A percentile compares a stretch with the other conserved stretches of the same genome.
These are phyloP conservation scores for Onygena corvina DNA, from an alignment of 2,329 filamentous ascomycete genomes.

Conservation along the genomic window DNA sequence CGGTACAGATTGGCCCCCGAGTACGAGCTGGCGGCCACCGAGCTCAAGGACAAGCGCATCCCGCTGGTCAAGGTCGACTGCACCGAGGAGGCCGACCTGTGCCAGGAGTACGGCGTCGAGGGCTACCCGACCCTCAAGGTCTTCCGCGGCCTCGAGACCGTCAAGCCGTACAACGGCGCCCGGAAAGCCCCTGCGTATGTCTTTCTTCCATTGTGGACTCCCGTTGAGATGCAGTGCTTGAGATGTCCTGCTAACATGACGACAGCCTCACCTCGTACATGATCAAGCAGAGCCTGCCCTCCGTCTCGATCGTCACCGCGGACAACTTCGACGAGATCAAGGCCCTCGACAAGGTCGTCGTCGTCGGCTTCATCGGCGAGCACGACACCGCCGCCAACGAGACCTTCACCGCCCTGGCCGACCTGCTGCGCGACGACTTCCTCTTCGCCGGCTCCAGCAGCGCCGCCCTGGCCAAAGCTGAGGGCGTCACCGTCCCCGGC, in stretches of 20 bases:
- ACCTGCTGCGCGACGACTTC: slow-evolving; percentile 74
- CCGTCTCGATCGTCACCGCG: slow-evolving; percentile 70
- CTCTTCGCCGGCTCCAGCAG: slow-evolving; percentile 85
- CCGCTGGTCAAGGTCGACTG: slow-evolving; percentile 55
- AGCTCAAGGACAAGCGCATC: slow-evolving; percentile 40
- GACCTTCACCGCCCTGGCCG: slow-evolving; percentile 62
- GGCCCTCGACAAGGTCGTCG: slow-evolving; percentile 89
- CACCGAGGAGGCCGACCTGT: slow-evolving; percentile 86
- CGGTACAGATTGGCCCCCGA: slow-evolving; percentile 59
- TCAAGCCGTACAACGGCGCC: slow-evolving; percentile 73
- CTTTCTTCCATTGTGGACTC: background rate
- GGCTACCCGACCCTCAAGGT: slow-evolving; percentile 98
- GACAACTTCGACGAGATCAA: slow-evolving; percentile 92
- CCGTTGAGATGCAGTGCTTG: background rate
- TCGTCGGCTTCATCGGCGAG: slow-evolving; percentile 74
- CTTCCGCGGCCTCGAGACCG: slow-evolving; percentile 79
- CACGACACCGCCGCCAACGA: slow-evolving; percentile 77
- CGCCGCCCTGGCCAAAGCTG: slow-evolving; percentile 70
- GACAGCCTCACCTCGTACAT: slow-evolving; percentile 66
- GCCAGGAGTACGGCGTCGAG: slow-evolving; percentile 80
- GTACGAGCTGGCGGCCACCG: slow-evolving; percentile 39
- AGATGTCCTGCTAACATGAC: slow-evolving; percentile 17
- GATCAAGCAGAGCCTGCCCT: slow-evolving; percentile 93
- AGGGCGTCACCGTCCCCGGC: slow-evolving; percentile 75
- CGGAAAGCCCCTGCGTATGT: slow-evolving; percentile 65